A percentile compares a stretch with the other conserved stretches of the same genome.
phyloP scores from a whole-genome alignment of 202 grass and related monocot genomes.

The Schoenoplectus triqueter region DNA sequence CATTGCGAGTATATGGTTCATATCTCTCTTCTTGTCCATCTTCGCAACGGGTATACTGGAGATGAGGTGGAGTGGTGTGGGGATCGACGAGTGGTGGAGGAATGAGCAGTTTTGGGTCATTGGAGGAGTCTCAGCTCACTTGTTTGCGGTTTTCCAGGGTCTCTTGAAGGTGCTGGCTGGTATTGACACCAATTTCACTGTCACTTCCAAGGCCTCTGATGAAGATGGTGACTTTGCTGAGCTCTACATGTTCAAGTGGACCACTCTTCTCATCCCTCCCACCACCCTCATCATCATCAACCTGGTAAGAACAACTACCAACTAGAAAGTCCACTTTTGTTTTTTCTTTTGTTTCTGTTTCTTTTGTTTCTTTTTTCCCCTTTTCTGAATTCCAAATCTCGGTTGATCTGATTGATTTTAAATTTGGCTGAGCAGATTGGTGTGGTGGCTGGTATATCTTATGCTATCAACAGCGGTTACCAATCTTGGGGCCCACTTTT shows the following conservation, averaged over 20 bases:
- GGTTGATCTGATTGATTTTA: not conserved
- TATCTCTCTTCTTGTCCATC: constrained; percentile 80
- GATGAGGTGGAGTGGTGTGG: constrained; percentile 90
- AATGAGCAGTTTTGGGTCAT: constrained; percentile 92
- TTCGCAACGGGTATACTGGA: constrained; percentile 89
- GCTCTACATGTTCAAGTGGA: constrained; percentile 91
- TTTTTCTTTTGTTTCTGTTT: no score
- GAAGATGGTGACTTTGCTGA: constrained; percentile 71
- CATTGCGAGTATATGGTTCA: constrained; percentile 87
- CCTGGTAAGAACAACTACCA: constrained; percentile 35
- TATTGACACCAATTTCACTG: constrained; percentile 81
- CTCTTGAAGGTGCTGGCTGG: constrained; percentile 79
- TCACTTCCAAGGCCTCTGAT: constrained; percentile 76
- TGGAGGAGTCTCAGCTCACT: constrained; percentile 75
- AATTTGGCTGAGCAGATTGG: constrained; percentile 39
- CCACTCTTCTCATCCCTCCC: constrained; percentile 77
- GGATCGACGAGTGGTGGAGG: constrained; percentile 89
- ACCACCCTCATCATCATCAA: constrained; percentile 85
- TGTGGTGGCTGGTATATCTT: constrained; percentile 74
- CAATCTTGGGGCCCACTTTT: constrained; percentile 84
- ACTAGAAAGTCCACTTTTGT: not conserved
- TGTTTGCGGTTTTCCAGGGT: constrained; percentile 79
- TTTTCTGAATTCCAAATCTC: not conserved
- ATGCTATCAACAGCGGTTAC: constrained; percentile 77
- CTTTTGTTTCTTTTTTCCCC: not conserved